Evolutionary conservation across 768 basidiomycete genomes (phyloP), one percentile per base, ranked within the genome.

Genomic region (Rhizopogon vesiculosus): DNA sequence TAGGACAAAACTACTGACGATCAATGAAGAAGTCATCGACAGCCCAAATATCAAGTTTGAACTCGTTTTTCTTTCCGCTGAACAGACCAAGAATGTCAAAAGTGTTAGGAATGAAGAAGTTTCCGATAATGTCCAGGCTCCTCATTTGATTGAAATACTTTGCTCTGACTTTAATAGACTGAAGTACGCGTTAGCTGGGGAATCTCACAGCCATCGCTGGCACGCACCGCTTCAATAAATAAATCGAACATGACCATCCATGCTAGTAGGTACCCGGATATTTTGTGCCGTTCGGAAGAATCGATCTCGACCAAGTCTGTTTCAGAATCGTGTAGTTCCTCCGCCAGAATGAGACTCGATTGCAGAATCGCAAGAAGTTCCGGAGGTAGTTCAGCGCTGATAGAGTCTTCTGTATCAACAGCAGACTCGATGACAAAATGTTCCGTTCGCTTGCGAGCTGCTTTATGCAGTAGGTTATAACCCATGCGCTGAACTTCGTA

Each of bases 181-280:
- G 63, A 3, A 9, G 29, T 41, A 22, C 1, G 22, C 52, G 19
- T 62, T 29, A 59, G 54, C 19, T 55, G 19, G 42, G n/a, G 15
- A 13, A 15, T 8, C 22, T 13, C n/a, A 31, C 25, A 13, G 3
- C 18, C 2, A 18, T 38, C 31, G 18, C 5, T 52, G 42, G 39
- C 53, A 76, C 91, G 59, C 67, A 95, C 94, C 8, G 92, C 88
- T 67, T 91, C 85, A 25, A 76, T 74, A 70, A 97, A 97, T 18
- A 89, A 74, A 63, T 94, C 91, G 58, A 97, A 87, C 1, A 86
- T 66, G n/a, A 92, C 72, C 86, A 95, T 90, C 94, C 93, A 97
- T 2, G 80, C 82, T 8, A 97, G 78, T n/a, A 97, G 72, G 59
- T 83, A 81, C 3, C 86, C 84, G 58, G 90, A 84, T 2, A 80